Conservation (phyloP, 2,329 filamentous ascomycete species). For the Sporothrix euskadiensis region DNA sequence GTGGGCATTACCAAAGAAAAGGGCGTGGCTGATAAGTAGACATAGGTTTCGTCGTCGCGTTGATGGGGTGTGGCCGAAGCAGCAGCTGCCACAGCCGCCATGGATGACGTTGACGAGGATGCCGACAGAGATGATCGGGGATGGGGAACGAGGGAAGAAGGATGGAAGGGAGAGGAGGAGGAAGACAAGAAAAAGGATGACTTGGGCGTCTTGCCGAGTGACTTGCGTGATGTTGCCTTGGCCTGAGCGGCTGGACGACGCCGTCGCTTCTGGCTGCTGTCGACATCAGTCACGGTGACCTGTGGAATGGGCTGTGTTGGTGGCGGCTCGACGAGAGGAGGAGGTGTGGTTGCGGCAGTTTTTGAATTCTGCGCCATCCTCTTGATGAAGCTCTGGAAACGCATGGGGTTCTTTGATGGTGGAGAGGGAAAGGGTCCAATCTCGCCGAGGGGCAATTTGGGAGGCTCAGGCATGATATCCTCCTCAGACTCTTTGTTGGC, state of each 20-base stretch:
- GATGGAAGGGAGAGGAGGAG: neutral
- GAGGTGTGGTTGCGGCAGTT: neutral
- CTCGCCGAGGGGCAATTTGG: conserved; percentile 20
- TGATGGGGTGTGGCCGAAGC: conserved; percentile 15
- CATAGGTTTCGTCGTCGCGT: conserved; percentile 38
- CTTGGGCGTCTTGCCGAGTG: neutral
- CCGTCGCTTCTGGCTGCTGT: conserved; percentile 20
- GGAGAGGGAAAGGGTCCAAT: conserved; percentile 38
- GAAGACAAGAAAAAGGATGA: conserved; percentile 11
- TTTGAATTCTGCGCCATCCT: conserved; percentile 26
- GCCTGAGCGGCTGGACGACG: neutral
- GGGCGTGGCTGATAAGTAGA: conserved; percentile 52
- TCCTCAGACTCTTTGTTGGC: conserved; percentile 21
- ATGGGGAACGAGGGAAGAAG: neutral
- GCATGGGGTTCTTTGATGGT: conserved; percentile 38
- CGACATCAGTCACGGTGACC: conserved; percentile 37
- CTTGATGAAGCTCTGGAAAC: conserved; percentile 29
- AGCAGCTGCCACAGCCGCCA: neutral
- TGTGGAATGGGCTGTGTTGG: conserved; percentile 46
- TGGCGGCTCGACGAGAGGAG: conserved; percentile 5
- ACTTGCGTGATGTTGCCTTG: neutral
- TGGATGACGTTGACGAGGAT: conserved; percentile 12
- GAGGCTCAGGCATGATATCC: neutral
- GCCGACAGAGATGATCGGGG: neutral
- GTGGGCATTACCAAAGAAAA: conserved; percentile 52